A percentile compares a stretch with the other conserved stretches of the same genome.
phyloP scores from a whole-genome alignment of 345 rosid species.

The Kernera saxatilis region DNA sequence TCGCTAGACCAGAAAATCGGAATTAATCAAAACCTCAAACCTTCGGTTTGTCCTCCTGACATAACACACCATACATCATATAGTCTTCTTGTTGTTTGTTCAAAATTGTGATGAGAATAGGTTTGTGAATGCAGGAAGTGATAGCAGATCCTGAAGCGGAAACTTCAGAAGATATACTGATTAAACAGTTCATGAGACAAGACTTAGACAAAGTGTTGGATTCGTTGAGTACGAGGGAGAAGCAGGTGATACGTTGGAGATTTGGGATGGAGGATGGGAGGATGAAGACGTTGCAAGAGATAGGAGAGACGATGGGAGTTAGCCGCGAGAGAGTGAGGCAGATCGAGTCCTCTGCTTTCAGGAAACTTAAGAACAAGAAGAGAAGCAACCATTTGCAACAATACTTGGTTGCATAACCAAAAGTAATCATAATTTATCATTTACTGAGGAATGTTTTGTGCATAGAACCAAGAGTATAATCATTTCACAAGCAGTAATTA shows the following conservation, averaged over 20 bases:
- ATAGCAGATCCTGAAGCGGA: conserved; percentile 75
- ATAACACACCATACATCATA: background rate
- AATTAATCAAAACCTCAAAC: conserved; percentile 69
- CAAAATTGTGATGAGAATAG: background rate
- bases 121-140: conserved; percentile 56
- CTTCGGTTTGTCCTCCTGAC: conserved; percentile 43
- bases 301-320: conserved; percentile 75
- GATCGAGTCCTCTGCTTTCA: conserved; percentile 71
- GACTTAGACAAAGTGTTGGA: conserved; percentile 79
- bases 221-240: conserved; percentile 66
- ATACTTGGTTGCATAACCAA: conserved; percentile 41
- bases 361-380: conserved; percentile 79
- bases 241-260: conserved; percentile 76
- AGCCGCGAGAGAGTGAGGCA: conserved; percentile 95
- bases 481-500: conserved; percentile 15
- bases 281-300: conserved; percentile 89
- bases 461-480: conserved; percentile 15
- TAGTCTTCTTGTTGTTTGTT: background rate
- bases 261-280: conserved; percentile 89
- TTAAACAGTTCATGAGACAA: conserved; percentile 73
- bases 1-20: conserved; percentile 93
- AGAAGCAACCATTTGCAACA: conserved; percentile 73
- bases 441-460: conserved; percentile 23
- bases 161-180: conserved; percentile 60
- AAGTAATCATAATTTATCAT: background rate